Evolutionary conservation across 2,329 filamentous ascomycete species (phyloP).

Genomic region (Aphanocladium album): DNA sequence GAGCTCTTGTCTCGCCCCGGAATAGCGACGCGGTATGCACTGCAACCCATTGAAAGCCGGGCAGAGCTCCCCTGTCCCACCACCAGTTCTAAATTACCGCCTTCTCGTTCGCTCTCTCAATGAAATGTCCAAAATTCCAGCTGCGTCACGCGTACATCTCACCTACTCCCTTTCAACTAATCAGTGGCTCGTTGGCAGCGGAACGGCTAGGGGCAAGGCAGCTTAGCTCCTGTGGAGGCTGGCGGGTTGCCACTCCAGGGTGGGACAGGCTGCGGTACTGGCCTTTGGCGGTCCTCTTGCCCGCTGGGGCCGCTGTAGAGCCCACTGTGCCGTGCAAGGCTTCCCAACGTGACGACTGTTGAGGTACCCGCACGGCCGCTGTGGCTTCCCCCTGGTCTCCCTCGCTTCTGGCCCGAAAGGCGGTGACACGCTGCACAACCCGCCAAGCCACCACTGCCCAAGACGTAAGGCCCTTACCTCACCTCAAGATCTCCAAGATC

Average conservation of each 20-base stretch:
- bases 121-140: neutral
- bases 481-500: neutral
- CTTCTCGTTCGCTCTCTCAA: neutral
- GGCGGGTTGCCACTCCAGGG: neutral
- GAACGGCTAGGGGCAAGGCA: neutral
- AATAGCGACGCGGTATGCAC: slow-evolving; percentile 1
- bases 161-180: neutral
- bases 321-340: too few species aligned
- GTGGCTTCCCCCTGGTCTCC: neutral
- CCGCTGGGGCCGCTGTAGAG: neutral
- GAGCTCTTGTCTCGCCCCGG: slow-evolving; percentile 2
- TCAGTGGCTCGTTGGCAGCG: neutral
- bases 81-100: neutral
- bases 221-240: neutral
- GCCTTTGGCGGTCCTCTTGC: neutral
- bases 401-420: neutral
- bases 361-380: neutral
- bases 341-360: too few species aligned
- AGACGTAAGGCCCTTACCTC: neutral
- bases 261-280: neutral
- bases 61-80: neutral
- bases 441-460: too few species aligned
- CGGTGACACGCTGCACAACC: too few species aligned
- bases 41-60: neutral
- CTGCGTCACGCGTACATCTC: neutral